Percentiles rank a stretch among this genome's conserved stretches.
These are phyloP conservation scores for Tulasnella sp. DNA, from an alignment of 768 basidiomycete genomes.

Conservation along the genomic window DNA sequence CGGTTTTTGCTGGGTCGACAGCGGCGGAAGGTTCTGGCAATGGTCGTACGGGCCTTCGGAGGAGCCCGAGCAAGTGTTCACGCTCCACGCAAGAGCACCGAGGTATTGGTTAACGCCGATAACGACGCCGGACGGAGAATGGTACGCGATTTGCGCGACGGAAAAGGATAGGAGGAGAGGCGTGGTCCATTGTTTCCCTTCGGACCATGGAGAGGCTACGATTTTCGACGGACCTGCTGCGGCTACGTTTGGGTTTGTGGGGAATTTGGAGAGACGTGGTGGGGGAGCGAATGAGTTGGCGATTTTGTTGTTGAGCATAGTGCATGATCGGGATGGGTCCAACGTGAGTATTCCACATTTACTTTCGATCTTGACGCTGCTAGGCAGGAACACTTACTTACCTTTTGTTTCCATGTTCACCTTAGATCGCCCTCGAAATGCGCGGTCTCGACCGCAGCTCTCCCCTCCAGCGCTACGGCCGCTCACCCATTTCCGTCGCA, in stretches of 20 bases:
- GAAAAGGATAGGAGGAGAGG: not conserved
- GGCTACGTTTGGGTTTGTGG: not conserved
- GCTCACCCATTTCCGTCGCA: not conserved
- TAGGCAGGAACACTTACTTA: not conserved
- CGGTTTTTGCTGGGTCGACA: conserved; percentile 9
- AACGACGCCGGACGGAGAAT: not conserved
- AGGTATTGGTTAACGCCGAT: not conserved
- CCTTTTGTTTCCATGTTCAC: not conserved
- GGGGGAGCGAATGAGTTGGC: not conserved
- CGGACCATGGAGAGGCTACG: not conserved
- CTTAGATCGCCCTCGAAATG: not conserved
- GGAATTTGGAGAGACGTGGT: not conserved
- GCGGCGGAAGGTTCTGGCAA: not conserved
- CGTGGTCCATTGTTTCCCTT: conserved; percentile 11
- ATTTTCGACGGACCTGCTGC: not conserved
- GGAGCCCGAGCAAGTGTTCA: conserved; percentile 4
- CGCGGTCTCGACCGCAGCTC: not conserved
- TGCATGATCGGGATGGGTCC: not conserved
- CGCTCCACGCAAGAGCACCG: not conserved
- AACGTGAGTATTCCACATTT: not conserved
- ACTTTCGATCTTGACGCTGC: not conserved
- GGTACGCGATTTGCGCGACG: conserved; percentile 15
- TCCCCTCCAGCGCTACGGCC: not conserved
- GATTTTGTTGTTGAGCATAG: not conserved
- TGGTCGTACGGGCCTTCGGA: not conserved